Evolutionary conservation across 805 yeast genomes (phyloP).

Genomic region (Cyberlindnera americana): DNA sequence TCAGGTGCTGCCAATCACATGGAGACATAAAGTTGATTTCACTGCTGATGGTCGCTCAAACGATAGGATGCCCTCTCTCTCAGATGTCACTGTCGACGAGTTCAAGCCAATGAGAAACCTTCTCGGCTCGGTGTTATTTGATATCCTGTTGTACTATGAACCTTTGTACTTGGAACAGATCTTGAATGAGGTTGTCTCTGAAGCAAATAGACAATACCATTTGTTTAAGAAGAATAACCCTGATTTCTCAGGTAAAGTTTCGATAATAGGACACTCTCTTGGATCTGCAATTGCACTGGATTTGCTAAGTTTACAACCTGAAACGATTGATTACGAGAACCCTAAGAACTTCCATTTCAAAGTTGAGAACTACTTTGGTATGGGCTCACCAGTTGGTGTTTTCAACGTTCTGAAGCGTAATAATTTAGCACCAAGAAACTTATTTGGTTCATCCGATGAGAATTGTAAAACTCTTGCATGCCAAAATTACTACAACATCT

Average conservation of each 20-base stretch:
- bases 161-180: conserved; percentile 63
- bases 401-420: conserved; percentile 70
- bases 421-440: conserved; percentile 45
- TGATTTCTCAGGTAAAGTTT: conserved; percentile 72
- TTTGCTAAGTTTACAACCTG: conserved; percentile 49
- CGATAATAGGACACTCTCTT: conserved; percentile 85
- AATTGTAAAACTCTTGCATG: conserved; percentile 45
- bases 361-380: conserved; percentile 70
- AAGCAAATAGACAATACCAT: conserved; percentile 60
- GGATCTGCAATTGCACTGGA: conserved; percentile 88
- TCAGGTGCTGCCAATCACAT: conserved; percentile 86
- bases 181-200: conserved; percentile 52
- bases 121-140: conserved; percentile 84
- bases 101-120: conserved; percentile 72
- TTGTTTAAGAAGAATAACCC: conserved; percentile 64
- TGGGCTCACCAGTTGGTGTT: conserved; percentile 91
- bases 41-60: conserved; percentile 44
- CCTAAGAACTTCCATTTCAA: conserved; percentile 55
- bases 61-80: conserved; percentile 53
- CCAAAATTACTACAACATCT: conserved; percentile 70
- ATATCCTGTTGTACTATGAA: conserved; percentile 76
- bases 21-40: conserved; percentile 81
- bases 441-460: conserved; percentile 13
- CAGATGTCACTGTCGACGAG: conserved; percentile 74
- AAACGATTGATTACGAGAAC: conserved; percentile 24